Conservation (phyloP, 2,329 filamentous ascomycete species). For the Juglanconis sp. region DNA sequence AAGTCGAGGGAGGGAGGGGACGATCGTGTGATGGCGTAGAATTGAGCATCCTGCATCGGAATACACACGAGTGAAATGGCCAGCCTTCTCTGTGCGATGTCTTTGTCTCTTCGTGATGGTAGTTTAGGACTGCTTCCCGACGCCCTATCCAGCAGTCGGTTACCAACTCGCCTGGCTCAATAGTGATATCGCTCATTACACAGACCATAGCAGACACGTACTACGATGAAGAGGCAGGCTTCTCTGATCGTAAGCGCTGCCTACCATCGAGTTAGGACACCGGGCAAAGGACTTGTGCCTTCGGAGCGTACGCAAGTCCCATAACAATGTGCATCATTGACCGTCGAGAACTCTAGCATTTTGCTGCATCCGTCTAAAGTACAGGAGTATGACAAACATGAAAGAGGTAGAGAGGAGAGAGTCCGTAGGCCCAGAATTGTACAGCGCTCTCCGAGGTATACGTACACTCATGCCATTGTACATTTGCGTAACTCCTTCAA, state of each 20-base stretch:
- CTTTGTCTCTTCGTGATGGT: neutral
- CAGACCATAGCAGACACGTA: neutral
- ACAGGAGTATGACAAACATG: conserved; percentile 26
- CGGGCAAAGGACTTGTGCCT: neutral
- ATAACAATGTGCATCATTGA: neutral
- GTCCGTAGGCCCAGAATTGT: conserved; percentile 22
- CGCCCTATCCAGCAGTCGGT: neutral
- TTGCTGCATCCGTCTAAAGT: conserved; percentile 24
- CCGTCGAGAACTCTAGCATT: conserved; percentile 17
- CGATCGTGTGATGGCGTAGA: conserved; percentile 17
- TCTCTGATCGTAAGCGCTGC: neutral
- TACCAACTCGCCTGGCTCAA: neutral
- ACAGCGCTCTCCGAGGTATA: conserved; percentile 21
- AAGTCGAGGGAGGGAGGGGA: conserved; percentile 3
- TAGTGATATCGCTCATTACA: neutral
- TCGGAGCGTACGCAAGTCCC: neutral
- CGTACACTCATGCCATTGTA: conserved; percentile 25
- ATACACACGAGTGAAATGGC: conserved; percentile 18
- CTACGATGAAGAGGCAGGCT: neutral
- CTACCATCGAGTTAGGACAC: neutral
- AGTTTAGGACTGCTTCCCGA: neutral
- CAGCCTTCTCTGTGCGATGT: neutral
- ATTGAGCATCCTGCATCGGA: conserved; percentile 16
- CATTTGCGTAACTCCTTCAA: conserved; percentile 17
- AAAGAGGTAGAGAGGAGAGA: conserved; percentile 24